phyloP scores from a whole-genome alignment of 305 asterid species.

The Ajuga reptans region DNA sequence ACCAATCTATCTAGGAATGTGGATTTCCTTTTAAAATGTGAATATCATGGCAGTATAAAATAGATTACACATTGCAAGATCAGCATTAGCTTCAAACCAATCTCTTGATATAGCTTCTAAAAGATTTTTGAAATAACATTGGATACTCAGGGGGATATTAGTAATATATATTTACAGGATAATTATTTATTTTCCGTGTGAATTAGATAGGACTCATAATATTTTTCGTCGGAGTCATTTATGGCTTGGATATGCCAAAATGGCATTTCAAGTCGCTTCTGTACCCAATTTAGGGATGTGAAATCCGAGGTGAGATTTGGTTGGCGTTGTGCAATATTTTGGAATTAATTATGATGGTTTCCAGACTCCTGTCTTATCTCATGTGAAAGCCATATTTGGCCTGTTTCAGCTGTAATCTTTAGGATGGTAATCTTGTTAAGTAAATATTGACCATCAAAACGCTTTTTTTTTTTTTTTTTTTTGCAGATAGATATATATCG shows the following conservation, averaged over 20 bases:
- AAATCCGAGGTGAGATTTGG: neutral
- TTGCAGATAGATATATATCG: constrained; percentile 62
- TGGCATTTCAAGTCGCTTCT: neutral
- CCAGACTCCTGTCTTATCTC: neutral
- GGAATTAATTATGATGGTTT: neutral
- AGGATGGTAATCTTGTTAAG: neutral
- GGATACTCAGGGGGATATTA: neutral
- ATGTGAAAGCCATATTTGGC: neutral
- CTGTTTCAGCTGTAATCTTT: neutral
- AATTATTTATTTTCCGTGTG: neutral
- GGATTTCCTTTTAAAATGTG: too few species aligned
- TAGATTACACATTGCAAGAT: neutral
- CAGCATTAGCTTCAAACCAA: neutral
- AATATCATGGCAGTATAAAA: neutral
- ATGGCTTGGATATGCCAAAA: neutral
- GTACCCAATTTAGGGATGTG: neutral
- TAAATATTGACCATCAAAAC: constrained; percentile 20
- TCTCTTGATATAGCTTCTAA: neutral
- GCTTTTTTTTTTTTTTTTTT: too few species aligned
- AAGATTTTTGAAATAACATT: neutral
- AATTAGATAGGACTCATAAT: neutral
- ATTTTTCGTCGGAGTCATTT: neutral
- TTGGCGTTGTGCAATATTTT: neutral
- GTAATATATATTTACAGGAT: neutral
- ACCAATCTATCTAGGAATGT: neutral